Base-by-base conservation (phyloP, 352 stramenopile genomes). In the Globisporangium camurandrum region DNA sequence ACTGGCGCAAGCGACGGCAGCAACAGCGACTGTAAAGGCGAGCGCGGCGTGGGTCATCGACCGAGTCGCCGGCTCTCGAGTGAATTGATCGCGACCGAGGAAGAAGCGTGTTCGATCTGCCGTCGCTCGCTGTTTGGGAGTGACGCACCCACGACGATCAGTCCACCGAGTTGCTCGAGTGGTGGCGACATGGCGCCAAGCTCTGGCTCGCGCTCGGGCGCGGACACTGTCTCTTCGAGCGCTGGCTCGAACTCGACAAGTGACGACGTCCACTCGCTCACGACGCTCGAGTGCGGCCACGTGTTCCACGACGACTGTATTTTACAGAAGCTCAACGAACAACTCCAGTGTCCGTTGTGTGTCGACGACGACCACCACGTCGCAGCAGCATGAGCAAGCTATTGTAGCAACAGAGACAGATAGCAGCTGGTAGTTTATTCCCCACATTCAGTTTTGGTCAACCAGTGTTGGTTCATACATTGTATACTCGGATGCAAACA, bases 251-350 rank as follows among this genome's bases (percentile, higher is more conserved):
- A n/a, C n/a, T n/a, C n/a, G n/a, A n/a, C n/a, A n/a, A 59, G 46
- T 24, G 62, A 69, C 22, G 69, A 74, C 26, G 47, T 49, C 26
- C 51, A 66, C 23, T 76, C 74, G 31, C 57, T 93, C 23, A 90
- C 82, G 23, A 89, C 79, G 34, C 67, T 93, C 2, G 58, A 82
- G 40, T 93, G 82, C 45, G 77, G 82, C 16, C 82, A 93, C 58
- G 79, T 77, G 41, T 93, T 89, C 65, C 82, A 93, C 54, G 82
- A 93, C 46, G 82, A 93, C 50, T 93, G 82, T 58, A 93, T 93
- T 47, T 59, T 93, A 8, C 65, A 61, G 40, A 89, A 93, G 54
- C 71, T 93, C 30, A 93, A 93, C 59, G 62, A 87, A 54, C 66
- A 50, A 22, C 62, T 93, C 9, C 49, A 58, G 41, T 93, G 82